Conservation (phyloP, 306 rosid genomes). For the Leucaena leucocephala region DNA sequence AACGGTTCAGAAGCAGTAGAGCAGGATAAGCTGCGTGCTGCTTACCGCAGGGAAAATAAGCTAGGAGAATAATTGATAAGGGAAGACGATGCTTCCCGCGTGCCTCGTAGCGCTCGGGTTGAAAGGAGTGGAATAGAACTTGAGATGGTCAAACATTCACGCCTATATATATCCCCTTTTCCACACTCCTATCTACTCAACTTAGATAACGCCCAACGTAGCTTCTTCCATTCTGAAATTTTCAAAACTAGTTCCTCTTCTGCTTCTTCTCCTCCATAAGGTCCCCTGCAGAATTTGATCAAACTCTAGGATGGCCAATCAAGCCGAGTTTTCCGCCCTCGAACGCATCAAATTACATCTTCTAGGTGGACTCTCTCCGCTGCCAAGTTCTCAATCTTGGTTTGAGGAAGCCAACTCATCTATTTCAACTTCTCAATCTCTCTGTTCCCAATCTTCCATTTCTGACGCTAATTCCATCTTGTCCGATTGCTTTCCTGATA, state of each 20-base stretch:
- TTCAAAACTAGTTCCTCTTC: neutral
- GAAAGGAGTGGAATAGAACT: neutral
- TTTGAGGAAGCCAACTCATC: constrained; percentile 21
- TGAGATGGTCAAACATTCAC: neutral
- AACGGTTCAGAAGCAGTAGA: neutral
- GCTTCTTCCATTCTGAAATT: neutral
- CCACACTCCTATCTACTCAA: constrained; percentile 42
- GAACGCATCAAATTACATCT: constrained; percentile 64
- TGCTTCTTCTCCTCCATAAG: neutral
- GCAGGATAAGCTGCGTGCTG: neutral
- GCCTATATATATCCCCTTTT: neutral
- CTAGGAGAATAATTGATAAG: neutral
- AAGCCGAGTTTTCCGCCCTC: constrained; percentile 46
- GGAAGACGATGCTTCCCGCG: constrained; percentile 38
- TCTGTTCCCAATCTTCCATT: constrained; percentile 38
- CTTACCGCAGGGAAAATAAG: neutral
- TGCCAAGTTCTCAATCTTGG: neutral
- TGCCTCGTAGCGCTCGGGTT: constrained; percentile 1
- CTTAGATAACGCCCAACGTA: neutral
- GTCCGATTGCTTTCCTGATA: constrained; percentile 34
- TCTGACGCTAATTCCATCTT: constrained; percentile 39
- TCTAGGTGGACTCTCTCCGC: constrained; percentile 71
- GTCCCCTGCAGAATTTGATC: neutral
- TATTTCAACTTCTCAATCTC: constrained; percentile 33
- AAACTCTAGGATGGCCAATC: constrained; percentile 43